phyloP scores from a whole-genome alignment of 305 asterid species.

The Solanum hybrid region DNA sequence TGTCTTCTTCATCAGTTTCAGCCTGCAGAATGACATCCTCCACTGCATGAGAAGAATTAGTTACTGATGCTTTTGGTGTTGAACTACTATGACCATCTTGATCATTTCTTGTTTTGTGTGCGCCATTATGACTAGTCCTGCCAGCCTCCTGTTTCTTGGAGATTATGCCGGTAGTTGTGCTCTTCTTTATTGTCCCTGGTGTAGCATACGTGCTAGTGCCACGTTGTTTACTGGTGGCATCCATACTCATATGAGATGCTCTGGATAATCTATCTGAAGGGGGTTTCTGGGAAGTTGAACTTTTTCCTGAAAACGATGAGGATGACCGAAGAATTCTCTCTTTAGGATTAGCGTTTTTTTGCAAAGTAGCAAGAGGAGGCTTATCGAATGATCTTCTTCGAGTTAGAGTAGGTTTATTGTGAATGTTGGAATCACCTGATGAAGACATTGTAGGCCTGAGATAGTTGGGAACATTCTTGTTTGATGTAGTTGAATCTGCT shows the following conservation, averaged over 20 bases:
- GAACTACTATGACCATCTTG: neutral
- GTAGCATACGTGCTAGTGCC: neutral
- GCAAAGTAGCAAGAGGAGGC: conserved; percentile 7
- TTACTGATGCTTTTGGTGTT: neutral
- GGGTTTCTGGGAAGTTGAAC: neutral
- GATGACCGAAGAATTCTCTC: conserved; percentile 19
- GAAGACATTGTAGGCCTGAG: conserved; percentile 36
- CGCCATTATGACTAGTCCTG: neutral
- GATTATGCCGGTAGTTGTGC: neutral
- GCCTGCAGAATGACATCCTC: conserved; percentile 1
- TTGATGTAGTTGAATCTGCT: neutral
- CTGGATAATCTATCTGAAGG: neutral
- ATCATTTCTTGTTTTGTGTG: neutral
- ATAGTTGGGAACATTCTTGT: conserved; percentile 26
- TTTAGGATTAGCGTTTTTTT: neutral
- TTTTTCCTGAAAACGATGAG: conserved; percentile 17
- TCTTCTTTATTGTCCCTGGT: neutral
- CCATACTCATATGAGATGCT: neutral
- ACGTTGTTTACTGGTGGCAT: neutral
- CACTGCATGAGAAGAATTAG: neutral
- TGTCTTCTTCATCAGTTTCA: neutral
- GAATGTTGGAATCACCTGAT: neutral
- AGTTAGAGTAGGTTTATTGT: conserved; percentile 4
- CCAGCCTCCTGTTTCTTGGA: neutral
- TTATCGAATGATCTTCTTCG: conserved; percentile 15